These are phyloP conservation scores for Arthrinium puccinioides DNA, from an alignment of 2,329 filamentous ascomycete genomes.

Conservation along the genomic window DNA sequence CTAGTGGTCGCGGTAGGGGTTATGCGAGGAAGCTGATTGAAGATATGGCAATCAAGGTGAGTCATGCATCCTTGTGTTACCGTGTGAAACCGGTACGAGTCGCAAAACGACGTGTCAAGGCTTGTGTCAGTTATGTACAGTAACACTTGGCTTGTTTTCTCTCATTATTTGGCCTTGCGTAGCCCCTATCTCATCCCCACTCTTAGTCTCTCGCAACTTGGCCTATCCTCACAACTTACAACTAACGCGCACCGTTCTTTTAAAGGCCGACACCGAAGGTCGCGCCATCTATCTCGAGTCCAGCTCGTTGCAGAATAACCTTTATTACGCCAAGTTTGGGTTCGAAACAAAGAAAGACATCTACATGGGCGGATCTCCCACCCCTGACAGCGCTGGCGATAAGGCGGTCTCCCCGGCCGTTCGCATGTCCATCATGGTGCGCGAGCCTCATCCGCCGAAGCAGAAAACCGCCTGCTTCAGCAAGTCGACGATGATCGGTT, in stretches of 20 bases:
- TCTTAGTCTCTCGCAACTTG: constrained; percentile 1
- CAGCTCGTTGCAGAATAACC: constrained; percentile 59
- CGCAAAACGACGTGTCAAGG: too few species aligned
- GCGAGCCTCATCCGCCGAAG: constrained; percentile 47
- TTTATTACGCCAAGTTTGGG: constrained; percentile 69
- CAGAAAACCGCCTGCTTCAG: too few species aligned
- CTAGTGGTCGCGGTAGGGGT: constrained; percentile 61
- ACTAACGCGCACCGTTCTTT: not conserved
- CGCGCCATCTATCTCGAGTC: constrained; percentile 73
- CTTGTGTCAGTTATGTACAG: too few species aligned
- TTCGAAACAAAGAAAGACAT: constrained; percentile 61
- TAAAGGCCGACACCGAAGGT: constrained; percentile 61
- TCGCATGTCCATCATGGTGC: constrained; percentile 72
- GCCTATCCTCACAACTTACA: not conserved
- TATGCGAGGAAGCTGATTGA: constrained; percentile 66
- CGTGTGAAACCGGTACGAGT: too few species aligned
- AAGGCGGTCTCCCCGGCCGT: constrained; percentile 38
- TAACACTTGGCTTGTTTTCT: not conserved
- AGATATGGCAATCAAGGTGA: constrained; percentile 58
- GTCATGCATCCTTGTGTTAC: too few species aligned
- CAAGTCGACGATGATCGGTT: too few species aligned
- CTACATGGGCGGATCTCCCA: constrained; percentile 33
- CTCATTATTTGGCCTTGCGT: not conserved
- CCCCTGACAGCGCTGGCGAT: constrained; percentile 6
- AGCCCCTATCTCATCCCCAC: not conserved